Percentiles rank a stretch among this genome's conserved stretches.
Conservation (phyloP, 2,329 filamentous ascomycete species). For the Fusarium solani-melongenae region DNA sequence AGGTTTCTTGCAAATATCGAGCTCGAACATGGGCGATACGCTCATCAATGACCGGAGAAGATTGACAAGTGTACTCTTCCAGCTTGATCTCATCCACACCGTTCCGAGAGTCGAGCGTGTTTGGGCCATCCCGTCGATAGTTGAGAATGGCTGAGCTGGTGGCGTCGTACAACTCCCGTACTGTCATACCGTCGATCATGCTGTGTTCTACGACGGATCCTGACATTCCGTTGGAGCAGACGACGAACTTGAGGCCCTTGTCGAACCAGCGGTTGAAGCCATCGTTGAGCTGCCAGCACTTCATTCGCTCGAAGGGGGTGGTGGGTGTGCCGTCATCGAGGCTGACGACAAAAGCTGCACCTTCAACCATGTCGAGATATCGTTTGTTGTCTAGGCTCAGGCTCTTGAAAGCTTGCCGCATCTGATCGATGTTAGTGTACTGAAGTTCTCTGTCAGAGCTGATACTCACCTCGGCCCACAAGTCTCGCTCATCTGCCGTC, state of each 20-base stretch:
- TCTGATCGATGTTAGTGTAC: not conserved
- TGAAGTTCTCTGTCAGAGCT: no score
- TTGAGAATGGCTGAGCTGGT: not conserved
- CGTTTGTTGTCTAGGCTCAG: not conserved
- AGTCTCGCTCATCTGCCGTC: not conserved
- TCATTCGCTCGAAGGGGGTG: not conserved
- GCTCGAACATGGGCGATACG: not conserved
- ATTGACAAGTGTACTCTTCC: not conserved
- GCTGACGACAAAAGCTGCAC: not conserved
- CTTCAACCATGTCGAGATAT: not conserved
- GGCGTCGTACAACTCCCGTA: not conserved
- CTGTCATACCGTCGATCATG: not conserved
- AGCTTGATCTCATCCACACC: not conserved
- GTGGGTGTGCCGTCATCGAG: not conserved
- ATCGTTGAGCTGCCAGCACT: not conserved
- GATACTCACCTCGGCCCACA: not conserved
- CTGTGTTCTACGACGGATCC: not conserved
- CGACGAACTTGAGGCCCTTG: not conserved
- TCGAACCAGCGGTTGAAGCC: not conserved
- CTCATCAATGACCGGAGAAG: not conserved
- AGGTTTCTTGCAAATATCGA: not conserved
- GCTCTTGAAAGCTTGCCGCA: not conserved
- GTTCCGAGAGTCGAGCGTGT: not conserved
- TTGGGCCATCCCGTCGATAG: not conserved
- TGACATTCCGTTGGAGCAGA: not conserved